Conservation (phyloP, 2,329 filamentous ascomycete genomes). For the Trichoderma aggressivum region DNA sequence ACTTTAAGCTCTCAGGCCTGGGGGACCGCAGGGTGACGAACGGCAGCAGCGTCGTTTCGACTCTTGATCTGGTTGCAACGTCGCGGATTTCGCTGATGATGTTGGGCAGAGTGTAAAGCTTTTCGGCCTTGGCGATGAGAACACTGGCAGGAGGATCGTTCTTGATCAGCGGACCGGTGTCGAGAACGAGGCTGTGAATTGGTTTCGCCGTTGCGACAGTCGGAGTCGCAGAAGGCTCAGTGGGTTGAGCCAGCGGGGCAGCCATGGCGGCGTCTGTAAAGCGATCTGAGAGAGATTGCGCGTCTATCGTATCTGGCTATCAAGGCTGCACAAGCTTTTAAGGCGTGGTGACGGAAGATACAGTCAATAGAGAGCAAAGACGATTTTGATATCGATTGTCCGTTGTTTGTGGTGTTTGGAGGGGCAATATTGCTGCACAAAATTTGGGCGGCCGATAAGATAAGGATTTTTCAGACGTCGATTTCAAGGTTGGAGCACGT, state of each 20-base stretch:
- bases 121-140: constrained; percentile 71
- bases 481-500: background rate
- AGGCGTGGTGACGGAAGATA: background rate
- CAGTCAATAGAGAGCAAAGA: background rate
- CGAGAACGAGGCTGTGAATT: constrained; percentile 80
- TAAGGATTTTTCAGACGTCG: constrained; percentile 6
- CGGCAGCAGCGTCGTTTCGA: constrained; percentile 80
- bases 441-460: constrained; percentile 19
- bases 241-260: constrained; percentile 12
- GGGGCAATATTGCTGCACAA: constrained; percentile 19
- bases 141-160: constrained; percentile 85
- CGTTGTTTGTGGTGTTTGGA: constrained; percentile 8
- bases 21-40: constrained; percentile 79
- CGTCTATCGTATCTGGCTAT: background rate
- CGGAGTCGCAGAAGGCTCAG: constrained; percentile 19
- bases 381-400: background rate
- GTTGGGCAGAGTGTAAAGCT: constrained; percentile 77
- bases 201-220: constrained; percentile 50
- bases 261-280: constrained; percentile 23
- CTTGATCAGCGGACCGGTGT: constrained; percentile 89
- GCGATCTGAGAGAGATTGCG: no score
- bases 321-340: background rate
- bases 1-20: constrained; percentile 69
- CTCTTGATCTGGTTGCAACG: constrained; percentile 70
- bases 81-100: constrained; percentile 89